Percentiles rank a stretch among this genome's conserved stretches.
Conservation (phyloP, 768 basidiomycete species). For the Leccinum variicolor region DNA sequence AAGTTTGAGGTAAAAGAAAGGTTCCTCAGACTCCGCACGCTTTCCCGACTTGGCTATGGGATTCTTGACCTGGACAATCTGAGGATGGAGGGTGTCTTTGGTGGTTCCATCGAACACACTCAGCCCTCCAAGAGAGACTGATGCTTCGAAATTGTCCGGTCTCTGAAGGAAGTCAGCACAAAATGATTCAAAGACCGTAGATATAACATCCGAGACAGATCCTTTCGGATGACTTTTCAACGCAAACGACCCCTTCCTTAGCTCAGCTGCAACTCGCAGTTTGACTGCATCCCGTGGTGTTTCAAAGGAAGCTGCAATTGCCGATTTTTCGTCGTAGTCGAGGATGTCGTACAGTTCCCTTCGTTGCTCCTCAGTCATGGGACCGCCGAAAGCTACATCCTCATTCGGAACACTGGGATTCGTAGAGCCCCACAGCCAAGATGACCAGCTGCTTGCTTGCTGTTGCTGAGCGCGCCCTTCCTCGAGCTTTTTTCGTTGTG, state of each 20-base stretch:
- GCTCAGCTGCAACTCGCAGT: constrained; percentile 66
- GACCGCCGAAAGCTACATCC: constrained; percentile 55
- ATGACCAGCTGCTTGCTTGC: constrained; percentile 55
- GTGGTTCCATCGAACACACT: constrained; percentile 92
- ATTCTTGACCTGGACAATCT: constrained; percentile 85
- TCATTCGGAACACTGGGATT: constrained; percentile 37
- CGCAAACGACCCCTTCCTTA: constrained; percentile 86
- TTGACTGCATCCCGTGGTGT: constrained; percentile 78
- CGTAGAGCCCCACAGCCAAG: constrained; percentile 84
- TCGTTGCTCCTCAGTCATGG: constrained; percentile 88
- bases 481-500: constrained; percentile 58
- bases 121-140: constrained; percentile 81
- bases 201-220: constrained; percentile 66
- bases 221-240: constrained; percentile 74
- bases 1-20: constrained; percentile 89
- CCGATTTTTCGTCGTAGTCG: constrained; percentile 87
- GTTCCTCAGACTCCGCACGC: constrained; percentile 36
- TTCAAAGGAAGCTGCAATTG: constrained; percentile 66
- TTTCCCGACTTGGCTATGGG: constrained; percentile 21
- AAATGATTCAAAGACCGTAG: constrained; percentile 84
- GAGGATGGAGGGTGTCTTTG: constrained; percentile 70
- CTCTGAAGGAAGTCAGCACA: constrained; percentile 81
- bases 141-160: constrained; percentile 82
- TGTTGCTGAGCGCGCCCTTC: constrained; percentile 63
- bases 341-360: constrained; percentile 86